A percentile compares a stretch with the other conserved stretches of the same genome.
Evolutionary conservation across 148 eudicot genomes (phyloP).

Genomic region (Rhododendron vialii): DNA sequence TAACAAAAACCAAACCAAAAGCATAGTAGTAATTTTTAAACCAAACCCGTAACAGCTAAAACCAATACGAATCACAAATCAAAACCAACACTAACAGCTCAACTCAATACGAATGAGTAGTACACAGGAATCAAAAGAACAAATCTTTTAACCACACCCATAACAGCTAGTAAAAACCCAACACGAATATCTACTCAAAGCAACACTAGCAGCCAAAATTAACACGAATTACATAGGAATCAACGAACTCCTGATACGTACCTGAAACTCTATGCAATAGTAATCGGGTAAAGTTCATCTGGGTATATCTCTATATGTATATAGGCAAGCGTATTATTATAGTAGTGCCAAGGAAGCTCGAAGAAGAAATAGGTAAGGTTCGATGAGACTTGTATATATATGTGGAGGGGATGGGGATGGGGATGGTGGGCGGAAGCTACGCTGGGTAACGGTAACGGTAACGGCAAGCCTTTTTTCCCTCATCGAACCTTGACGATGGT

Average conservation of each 20-base stretch:
- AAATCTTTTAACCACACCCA: neutral
- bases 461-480: neutral
- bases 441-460: slow-evolving; percentile 6
- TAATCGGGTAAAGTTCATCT: neutral
- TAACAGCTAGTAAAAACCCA: neutral
- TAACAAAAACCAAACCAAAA: neutral
- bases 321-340: neutral
- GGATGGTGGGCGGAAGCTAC: neutral
- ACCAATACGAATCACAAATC: neutral
- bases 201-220: neutral
- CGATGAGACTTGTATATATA: neutral
- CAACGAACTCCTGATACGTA: neutral
- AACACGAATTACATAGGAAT: neutral
- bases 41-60: neutral
- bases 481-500: too few relatives aligned
- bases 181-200: neutral
- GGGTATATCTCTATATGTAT: neutral
- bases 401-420: neutral
- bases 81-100: neutral
- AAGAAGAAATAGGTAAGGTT: neutral
- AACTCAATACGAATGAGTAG: too few relatives aligned
- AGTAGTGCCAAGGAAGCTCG: neutral
- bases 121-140: neutral
- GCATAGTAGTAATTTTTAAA: neutral
- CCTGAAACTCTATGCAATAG: slow-evolving; percentile 16